Conservation (phyloP, 116 monocot species). For the Papilionanthe hybrid region DNA sequence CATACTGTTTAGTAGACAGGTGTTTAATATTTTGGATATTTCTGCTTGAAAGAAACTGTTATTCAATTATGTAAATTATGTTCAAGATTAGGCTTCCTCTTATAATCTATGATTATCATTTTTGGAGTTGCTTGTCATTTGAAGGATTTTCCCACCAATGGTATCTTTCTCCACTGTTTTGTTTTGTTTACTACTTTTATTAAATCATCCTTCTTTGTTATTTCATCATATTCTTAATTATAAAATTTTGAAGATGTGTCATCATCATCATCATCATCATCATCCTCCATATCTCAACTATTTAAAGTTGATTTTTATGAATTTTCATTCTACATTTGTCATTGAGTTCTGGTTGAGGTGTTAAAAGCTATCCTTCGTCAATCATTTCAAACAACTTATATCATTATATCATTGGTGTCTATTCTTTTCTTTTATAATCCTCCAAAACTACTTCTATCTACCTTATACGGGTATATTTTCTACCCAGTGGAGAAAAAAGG, state of each 20-base stretch:
- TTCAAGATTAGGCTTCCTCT: background rate
- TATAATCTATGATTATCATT: background rate
- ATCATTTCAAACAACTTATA: background rate
- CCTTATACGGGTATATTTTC: background rate
- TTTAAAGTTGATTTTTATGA: background rate
- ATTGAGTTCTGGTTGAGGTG: background rate
- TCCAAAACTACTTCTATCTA: background rate
- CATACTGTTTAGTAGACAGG: background rate
- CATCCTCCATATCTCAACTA: background rate
- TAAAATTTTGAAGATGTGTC: background rate
- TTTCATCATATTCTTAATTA: background rate
- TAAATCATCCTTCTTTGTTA: background rate
- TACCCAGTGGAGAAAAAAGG: no score
- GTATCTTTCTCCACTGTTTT: background rate
- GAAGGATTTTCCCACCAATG: background rate
- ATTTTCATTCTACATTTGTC: background rate
- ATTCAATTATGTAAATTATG: background rate
- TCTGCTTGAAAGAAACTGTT: background rate
- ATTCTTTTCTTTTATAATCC: background rate
- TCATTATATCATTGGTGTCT: background rate
- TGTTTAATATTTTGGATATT: background rate
- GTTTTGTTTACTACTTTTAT: background rate
- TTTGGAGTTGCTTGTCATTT: background rate
- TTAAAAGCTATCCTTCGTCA: background rate
- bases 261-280: background rate